A percentile compares a stretch with the other conserved stretches of the same genome.
Evolutionary conservation across 495 filamentous ascomycete species (phyloP).

Genomic region (Xylaria nigripes): DNA sequence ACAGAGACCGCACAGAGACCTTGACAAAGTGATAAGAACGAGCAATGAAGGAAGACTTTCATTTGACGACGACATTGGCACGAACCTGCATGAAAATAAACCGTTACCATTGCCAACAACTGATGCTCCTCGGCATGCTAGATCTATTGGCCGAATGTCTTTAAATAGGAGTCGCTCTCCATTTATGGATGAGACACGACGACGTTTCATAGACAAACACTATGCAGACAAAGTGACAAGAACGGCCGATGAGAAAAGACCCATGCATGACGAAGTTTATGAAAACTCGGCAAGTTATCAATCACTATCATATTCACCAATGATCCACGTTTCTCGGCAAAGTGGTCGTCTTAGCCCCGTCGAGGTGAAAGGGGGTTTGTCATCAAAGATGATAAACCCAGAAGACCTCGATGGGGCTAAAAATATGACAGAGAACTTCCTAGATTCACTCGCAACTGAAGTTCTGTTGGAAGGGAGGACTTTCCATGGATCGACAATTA

Average conservation of each 20-base stretch:
- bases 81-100: background rate
- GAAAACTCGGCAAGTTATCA: background rate
- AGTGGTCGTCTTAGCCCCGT: background rate
- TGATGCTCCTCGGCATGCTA: background rate
- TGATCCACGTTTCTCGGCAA: background rate
- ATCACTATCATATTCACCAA: background rate
- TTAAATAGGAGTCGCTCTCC: no score
- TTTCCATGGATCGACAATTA: background rate
- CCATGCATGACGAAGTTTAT: no score
- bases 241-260: no score
- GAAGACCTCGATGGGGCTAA: background rate
- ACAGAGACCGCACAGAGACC: background rate
- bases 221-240: no score
- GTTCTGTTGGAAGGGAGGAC: background rate
- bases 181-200: no score
- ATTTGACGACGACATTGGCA: conserved; percentile 12
- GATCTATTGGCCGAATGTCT: no score
- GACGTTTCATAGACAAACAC: no score
- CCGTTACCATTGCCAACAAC: background rate
- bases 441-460: background rate
- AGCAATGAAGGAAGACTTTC: conserved; percentile 17
- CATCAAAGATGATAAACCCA: background rate
- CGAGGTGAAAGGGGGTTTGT: background rate
- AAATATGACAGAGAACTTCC: background rate
- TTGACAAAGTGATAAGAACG: background rate